Conservation (phyloP, 345 rosid species). For the Lepidium africanum region DNA sequence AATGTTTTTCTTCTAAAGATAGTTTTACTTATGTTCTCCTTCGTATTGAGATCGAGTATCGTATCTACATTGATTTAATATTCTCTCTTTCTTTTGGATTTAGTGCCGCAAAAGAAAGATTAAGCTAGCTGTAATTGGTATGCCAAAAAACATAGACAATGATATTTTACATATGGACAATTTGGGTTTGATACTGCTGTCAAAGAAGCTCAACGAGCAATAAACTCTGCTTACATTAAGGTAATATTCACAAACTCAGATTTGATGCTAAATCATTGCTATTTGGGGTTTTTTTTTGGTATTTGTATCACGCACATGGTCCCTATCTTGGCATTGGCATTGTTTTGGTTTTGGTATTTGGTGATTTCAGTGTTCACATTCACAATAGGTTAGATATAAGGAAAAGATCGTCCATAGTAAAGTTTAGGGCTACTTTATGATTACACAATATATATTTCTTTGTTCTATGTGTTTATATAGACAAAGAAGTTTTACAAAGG, state of each 20-base stretch:
- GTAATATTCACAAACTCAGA: constrained; percentile 29
- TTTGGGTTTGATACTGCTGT: constrained; percentile 99
- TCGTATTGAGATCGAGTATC: neutral
- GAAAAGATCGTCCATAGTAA: neutral
- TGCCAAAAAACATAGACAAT: constrained; percentile 96
- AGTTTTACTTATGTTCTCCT: neutral
- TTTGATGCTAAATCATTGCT: too few species aligned
- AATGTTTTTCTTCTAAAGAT: neutral
- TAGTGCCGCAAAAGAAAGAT: constrained; percentile 75
- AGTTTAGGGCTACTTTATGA: neutral
- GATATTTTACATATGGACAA: constrained; percentile 95
- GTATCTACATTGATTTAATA: neutral
- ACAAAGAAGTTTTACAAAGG: constrained; percentile 71
- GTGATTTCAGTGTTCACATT: constrained; percentile 83
- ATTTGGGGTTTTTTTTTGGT: too few species aligned
- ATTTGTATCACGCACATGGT: constrained; percentile 63
- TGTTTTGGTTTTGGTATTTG: constrained; percentile 41
- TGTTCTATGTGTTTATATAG: constrained; percentile 23
- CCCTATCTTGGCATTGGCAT: constrained; percentile 94
- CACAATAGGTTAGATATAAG: constrained; percentile 82
- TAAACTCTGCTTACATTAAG: constrained; percentile 97
- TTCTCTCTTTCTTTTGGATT: neutral
- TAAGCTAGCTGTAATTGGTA: constrained; percentile 90
- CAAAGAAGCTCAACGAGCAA: constrained; percentile 97
- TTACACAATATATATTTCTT: neutral